Evolutionary conservation across 2,329 filamentous ascomycete species (phyloP), one percentile per base, ranked within the genome.

Genomic region (Chaetomiaceae sp.): DNA sequence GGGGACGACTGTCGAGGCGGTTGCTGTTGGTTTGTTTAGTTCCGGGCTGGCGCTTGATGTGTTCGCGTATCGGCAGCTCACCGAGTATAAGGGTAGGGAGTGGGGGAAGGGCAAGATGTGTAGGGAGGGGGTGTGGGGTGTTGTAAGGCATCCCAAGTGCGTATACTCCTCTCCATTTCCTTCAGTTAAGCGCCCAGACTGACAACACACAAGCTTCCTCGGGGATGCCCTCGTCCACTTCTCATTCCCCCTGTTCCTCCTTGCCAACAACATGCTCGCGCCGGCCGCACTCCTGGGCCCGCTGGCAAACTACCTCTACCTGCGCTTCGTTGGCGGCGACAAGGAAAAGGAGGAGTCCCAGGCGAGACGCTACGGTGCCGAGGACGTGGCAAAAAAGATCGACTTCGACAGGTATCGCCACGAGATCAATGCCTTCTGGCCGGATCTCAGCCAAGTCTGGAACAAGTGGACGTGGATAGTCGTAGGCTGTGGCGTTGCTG

Each of bases 391-490:
- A 41, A 83, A 83, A 63, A 72, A 76, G 44, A 66, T 70, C 38
- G 73, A 83, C 55, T 67, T 83, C 17, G 67, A 74, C 59, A 62
- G 72, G 48, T 83, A 77, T 68, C 70, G 71, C 44, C 55, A 64
- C 19, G 72, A 77, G 58, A 79, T 80, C 64, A 82, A 84, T 58
- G 75, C 76, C 34, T 79, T 83, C 65, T 84, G 79, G 79, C 80
- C 79, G 1, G 66, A 66, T 10, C 42, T 70, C 1, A 62, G 67
- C 25, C 76, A 82, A 63, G 48, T 77, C 7, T 63, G 60, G 19
- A 83, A 82, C 56, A 73, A 74, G 53, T 83, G 79, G 81, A 62
- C 75, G 2, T 78, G 78, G 74, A 68, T 68, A 19, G 70, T 82
- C 1, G 52, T 76, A 10, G 77, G 71, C 1, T 66, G 70, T 34